phyloP scores from a whole-genome alignment of 2,329 filamentous ascomycete species.

The Penicillium sp. region DNA sequence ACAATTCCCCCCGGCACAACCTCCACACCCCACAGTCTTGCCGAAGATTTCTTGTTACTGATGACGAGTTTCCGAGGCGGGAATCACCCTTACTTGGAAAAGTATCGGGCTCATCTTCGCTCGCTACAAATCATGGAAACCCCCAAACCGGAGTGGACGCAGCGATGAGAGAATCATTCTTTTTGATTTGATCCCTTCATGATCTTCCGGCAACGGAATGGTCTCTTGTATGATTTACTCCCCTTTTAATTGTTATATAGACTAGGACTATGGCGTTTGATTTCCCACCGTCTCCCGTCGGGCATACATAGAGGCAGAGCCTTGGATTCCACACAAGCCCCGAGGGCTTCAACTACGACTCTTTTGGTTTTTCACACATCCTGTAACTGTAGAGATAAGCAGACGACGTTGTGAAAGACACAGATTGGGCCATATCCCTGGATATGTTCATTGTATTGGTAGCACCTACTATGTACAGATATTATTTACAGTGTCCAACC shows the following conservation, averaged over 20 bases:
- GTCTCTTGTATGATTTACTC: neutral
- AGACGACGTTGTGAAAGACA: too few species aligned
- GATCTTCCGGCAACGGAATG: neutral
- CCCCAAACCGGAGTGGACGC: conserved; percentile 19
- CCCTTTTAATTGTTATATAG: neutral
- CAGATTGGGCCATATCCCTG: too few species aligned
- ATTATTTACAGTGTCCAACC: neutral
- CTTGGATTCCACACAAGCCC: neutral
- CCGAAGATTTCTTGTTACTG: conserved; percentile 34
- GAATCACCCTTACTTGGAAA: conserved; percentile 38
- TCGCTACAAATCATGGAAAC: conserved; percentile 24
- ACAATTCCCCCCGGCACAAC: conserved; percentile 12
- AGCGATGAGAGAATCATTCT: conserved; percentile 9
- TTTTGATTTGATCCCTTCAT: neutral
- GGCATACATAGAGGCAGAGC: too few species aligned
- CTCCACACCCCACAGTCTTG: conserved; percentile 24
- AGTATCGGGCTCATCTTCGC: conserved; percentile 31
- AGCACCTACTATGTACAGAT: neutral
- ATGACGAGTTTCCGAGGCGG: conserved; percentile 37
- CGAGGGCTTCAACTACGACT: too few species aligned
- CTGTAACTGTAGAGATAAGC: too few species aligned
- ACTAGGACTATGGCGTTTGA: neutral
- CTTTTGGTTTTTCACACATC: too few species aligned
- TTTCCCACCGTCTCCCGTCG: neutral
- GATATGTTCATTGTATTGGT: neutral